Evolutionary conservation across 306 rosid species (phyloP).

Genomic region (Lotus japonicus): DNA sequence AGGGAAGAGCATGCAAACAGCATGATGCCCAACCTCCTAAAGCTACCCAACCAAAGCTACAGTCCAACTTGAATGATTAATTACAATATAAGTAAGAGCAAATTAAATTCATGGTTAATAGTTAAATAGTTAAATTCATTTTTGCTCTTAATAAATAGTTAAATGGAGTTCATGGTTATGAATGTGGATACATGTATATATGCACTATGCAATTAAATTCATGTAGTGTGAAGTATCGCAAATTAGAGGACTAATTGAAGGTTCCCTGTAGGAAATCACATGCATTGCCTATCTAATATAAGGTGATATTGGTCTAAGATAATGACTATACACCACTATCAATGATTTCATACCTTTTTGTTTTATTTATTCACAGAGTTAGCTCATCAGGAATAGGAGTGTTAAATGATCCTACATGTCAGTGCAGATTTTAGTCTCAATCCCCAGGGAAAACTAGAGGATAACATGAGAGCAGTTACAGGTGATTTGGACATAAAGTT

Average conservation of each 20-base stretch:
- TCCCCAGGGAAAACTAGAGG: conserved; percentile 5
- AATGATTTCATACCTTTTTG: not conserved
- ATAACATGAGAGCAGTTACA: conserved; percentile 11
- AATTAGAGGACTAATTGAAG: not conserved
- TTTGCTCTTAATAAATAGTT: too few species aligned
- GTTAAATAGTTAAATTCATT: too few species aligned
- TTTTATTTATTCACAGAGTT: not conserved
- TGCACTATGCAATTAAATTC: too few species aligned
- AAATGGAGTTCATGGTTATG: too few species aligned
- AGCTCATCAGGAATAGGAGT: not conserved
- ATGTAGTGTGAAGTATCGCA: too few species aligned
- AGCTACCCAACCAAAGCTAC: too few species aligned
- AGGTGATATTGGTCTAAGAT: not conserved
- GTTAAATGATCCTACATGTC: not conserved
- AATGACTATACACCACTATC: not conserved
- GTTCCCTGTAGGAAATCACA: not conserved
- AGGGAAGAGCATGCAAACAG: too few species aligned
- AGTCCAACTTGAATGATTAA: too few species aligned
- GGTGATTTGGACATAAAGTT: conserved; percentile 22
- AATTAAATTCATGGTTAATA: too few species aligned
- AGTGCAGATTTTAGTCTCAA: conserved; percentile 13
- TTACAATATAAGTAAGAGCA: too few species aligned
- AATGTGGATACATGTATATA: too few species aligned
- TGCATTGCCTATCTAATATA: conserved; percentile 9
- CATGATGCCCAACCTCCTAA: too few species aligned